A percentile compares a stretch with the other conserved stretches of the same genome.
Evolutionary conservation across 306 rosid species (phyloP).

Genomic region (Acacia melanoxylon): DNA sequence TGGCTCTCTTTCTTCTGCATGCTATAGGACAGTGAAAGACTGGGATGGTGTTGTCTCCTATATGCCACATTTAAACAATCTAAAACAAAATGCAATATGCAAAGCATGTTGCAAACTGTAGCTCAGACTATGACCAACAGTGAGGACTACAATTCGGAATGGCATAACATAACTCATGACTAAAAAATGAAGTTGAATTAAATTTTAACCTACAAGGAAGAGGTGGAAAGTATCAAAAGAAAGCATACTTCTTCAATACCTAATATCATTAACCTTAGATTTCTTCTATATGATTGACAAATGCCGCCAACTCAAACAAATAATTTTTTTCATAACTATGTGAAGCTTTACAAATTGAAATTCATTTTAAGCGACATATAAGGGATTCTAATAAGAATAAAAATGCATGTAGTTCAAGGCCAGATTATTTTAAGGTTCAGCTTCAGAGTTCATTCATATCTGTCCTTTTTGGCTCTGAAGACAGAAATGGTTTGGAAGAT

Average conservation of each 20-base stretch:
- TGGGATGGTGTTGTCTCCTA: neutral
- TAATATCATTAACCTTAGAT: neutral
- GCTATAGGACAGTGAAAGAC: neutral
- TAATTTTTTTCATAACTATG: neutral
- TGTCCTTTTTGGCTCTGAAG: neutral
- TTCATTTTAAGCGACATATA: neutral
- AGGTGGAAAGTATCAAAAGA: slow-evolving; percentile 1
- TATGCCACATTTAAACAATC: neutral
- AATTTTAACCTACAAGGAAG: neutral
- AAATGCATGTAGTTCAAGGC: neutral
- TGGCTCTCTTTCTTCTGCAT: neutral
- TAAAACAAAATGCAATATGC: neutral
- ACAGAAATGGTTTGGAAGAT: neutral
- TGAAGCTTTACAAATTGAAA: slow-evolving; percentile 14
- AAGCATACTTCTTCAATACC: slow-evolving; percentile 2
- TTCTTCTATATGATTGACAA: slow-evolving; percentile 8
- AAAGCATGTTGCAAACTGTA: neutral
- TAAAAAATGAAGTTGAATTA: neutral
- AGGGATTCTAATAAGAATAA: neutral
- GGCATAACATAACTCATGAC: neutral
- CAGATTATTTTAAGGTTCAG: neutral
- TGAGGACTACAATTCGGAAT: neutral
- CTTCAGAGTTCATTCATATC: neutral
- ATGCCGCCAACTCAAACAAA: neutral
- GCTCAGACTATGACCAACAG: neutral